Percentiles rank a stretch among this genome's conserved stretches.
phyloP scores from a whole-genome alignment of 805 yeast genomes.

The Wickerhamiella domercqiae region DNA sequence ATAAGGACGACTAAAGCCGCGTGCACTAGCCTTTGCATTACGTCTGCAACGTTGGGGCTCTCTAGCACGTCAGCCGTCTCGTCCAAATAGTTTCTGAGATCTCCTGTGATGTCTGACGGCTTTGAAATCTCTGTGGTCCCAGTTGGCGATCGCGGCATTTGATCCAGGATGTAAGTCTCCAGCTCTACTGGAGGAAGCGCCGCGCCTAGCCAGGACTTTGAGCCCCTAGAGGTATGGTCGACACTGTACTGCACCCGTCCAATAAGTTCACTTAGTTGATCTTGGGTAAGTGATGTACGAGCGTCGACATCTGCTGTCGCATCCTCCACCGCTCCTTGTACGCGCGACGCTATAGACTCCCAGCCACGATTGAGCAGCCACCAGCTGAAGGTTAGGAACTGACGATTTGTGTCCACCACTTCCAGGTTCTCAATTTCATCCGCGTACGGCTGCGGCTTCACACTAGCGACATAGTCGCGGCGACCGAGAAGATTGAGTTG shows the following conservation, averaged over 20 bases:
- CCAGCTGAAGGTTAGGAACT: conserved; percentile 79
- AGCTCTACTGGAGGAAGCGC: conserved; percentile 38
- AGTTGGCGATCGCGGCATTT: conserved; percentile 24
- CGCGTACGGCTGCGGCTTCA: conserved; percentile 30
- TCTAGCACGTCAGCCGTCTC: conserved; percentile 31
- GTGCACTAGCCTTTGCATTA: conserved; percentile 28
- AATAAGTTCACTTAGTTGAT: conserved; percentile 34
- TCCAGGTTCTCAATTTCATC: conserved; percentile 17
- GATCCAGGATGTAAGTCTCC: conserved; percentile 40
- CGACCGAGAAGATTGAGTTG: conserved; percentile 84
- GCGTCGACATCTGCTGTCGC: conserved; percentile 56
- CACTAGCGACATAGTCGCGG: conserved; percentile 66
- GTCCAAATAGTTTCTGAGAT: conserved; percentile 25
- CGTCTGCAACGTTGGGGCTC: conserved; percentile 27
- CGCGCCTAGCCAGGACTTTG: conserved; percentile 19
- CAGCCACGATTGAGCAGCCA: conserved; percentile 87
- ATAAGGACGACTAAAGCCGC: conserved; percentile 35
- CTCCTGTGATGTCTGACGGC: conserved; percentile 11
- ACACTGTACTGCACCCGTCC: conserved; percentile 24
- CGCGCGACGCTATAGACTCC: conserved; percentile 37
- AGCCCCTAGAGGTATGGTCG: conserved; percentile 18
- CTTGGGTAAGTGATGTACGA: conserved; percentile 49
- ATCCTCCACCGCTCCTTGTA: conserved; percentile 41
- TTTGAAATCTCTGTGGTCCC: background rate
- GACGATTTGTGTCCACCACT: conserved; percentile 36